A percentile compares a stretch with the other conserved stretches of the same genome.
Conservation (phyloP, 2,329 filamentous ascomycete genomes). For the Diaporthe batatas region DNA sequence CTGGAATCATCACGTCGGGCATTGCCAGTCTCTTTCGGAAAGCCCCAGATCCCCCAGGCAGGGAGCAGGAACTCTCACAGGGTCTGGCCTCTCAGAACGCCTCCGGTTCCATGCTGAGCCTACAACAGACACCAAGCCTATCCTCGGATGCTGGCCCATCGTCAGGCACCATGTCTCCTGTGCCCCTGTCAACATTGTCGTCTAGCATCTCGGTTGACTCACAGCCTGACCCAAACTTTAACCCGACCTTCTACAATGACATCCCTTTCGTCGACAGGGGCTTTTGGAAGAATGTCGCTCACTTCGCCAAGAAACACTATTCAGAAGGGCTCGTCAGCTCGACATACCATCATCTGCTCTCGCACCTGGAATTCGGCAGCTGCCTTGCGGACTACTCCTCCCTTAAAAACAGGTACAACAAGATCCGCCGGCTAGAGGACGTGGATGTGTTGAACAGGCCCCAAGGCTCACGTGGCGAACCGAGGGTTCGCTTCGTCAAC, state of each 20-base stretch:
- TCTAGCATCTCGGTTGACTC: slow-evolving; percentile 43
- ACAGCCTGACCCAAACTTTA: slow-evolving; percentile 74
- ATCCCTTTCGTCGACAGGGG: slow-evolving; percentile 76
- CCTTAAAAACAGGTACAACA: slow-evolving; percentile 77
- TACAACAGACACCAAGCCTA: slow-evolving; percentile 45
- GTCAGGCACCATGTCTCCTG: slow-evolving; percentile 44
- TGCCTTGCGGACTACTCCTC: slow-evolving; percentile 82
- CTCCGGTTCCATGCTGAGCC: slow-evolving; percentile 43
- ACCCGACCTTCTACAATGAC: slow-evolving; percentile 83
- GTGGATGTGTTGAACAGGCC: slow-evolving; percentile 65
- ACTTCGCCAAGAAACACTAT: slow-evolving; percentile 86
- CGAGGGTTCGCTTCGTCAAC: slow-evolving; percentile 83
- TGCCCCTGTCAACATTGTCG: slow-evolving; percentile 36
- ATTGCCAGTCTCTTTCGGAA: slow-evolving; percentile 81
- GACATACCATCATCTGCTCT: slow-evolving; percentile 79
- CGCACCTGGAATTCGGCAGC: slow-evolving; percentile 86
- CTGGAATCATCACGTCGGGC: slow-evolving; percentile 86
- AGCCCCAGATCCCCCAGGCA: slow-evolving; percentile 51
- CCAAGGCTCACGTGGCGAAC: slow-evolving; percentile 53
- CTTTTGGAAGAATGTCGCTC: slow-evolving; percentile 75
- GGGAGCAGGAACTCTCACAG: slow-evolving; percentile 44
- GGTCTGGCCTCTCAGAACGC: slow-evolving; percentile 41
- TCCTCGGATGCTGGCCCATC: slow-evolving; percentile 33
- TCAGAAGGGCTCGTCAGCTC: slow-evolving; percentile 77
- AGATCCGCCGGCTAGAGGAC: slow-evolving; percentile 79